Base-by-base conservation (phyloP, 768 basidiomycete species). In the Strobilomyces echinocephalus region DNA sequence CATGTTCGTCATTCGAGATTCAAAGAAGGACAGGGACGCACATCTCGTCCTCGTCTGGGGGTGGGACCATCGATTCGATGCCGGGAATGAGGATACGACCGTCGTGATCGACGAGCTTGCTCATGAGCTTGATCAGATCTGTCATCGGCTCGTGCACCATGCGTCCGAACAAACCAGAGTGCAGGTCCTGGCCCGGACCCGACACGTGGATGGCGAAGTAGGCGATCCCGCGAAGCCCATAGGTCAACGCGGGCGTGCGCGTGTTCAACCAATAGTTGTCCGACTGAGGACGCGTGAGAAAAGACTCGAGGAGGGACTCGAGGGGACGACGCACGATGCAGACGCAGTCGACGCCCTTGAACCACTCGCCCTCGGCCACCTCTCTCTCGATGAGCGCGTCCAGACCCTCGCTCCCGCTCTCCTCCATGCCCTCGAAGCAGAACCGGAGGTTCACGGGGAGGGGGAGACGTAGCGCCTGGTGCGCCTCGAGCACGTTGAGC, bases 361-460 rank as follows among this genome's bases (percentile, higher is more conserved):
- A 95, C 79, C 85, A 97, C 21, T 74, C 72, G 35, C 85, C 86
- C 43, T 79, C 77, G 39, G 79, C 74, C 11, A 83, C 81, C 75
- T 97, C 94, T 45, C 76, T 75, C 55, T 77, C 71, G 56, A 97
- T 91, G 41, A 95, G 81, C 33, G 90, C 88, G 62, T 97, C 94
- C 12, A 97, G 78, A 2, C 94, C 93, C 60, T 91, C 89, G 39
- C 87, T 90, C 6, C 94, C 95, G 56, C 80, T 87, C 74, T 98
- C 95, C 69, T 98, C 95, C 95, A 97, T 98, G 5, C 90, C 95
- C 69, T 98, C 95, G 62, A 98, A 94, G 76, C 89, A 91, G 75
- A 90, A 85, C 58, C 83, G 82, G 51, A 97, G 71, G 67, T 97
- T 97, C 26, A 97, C 92, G 1, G 95, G 95, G 18, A 97, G 79